Evolutionary conservation across 1,139 yeast species (phyloP).

Genomic region (Debaryomyces nepalensis): DNA sequence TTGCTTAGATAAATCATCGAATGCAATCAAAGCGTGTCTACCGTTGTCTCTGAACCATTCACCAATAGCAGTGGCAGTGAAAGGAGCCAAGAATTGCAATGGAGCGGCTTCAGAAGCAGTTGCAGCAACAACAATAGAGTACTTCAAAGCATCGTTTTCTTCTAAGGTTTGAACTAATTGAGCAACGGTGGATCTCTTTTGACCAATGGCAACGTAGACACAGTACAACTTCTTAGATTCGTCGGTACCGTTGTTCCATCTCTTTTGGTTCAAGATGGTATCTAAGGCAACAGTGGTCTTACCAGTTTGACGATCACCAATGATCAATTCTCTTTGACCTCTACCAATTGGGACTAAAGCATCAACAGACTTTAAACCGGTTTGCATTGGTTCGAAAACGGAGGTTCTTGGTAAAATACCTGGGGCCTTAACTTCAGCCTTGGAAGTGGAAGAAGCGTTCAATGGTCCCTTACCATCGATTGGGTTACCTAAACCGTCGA

Average conservation of each 20-base stretch:
- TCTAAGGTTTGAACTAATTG: slow-evolving; percentile 99
- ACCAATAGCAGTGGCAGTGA: slow-evolving; percentile 99
- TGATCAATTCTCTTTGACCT: slow-evolving; percentile 99
- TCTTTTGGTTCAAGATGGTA: slow-evolving; percentile 98
- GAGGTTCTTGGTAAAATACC: slow-evolving; percentile 99
- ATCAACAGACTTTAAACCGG: slow-evolving; percentile 99
- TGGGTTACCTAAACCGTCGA: slow-evolving; percentile 99
- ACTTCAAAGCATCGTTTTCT: slow-evolving; percentile 97
- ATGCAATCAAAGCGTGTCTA: slow-evolving; percentile 94
- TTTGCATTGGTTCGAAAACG: slow-evolving; percentile 99
- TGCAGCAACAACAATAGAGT: slow-evolving; percentile 98
- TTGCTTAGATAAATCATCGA: slow-evolving; percentile 98
- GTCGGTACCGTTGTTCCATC: slow-evolving; percentile 94
- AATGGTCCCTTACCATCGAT: slow-evolving; percentile 99
- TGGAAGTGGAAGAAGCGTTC: slow-evolving; percentile 79
- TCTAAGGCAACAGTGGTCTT: slow-evolving; percentile 99
- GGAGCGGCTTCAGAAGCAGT: slow-evolving; percentile 99
- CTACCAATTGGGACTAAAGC: slow-evolving; percentile 99
- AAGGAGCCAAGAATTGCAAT: slow-evolving; percentile 99
- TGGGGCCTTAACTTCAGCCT: slow-evolving; percentile 99
- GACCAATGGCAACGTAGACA: slow-evolving; percentile 99
- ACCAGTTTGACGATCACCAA: slow-evolving; percentile 99
- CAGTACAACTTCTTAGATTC: slow-evolving; percentile 98
- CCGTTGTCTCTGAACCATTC: slow-evolving; percentile 99
- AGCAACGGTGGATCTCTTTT: slow-evolving; percentile 99